Evolutionary conservation across 2,329 filamentous ascomycete genomes (phyloP), one percentile per base, ranked within the genome.

Genomic region (Venturia pyrina): DNA sequence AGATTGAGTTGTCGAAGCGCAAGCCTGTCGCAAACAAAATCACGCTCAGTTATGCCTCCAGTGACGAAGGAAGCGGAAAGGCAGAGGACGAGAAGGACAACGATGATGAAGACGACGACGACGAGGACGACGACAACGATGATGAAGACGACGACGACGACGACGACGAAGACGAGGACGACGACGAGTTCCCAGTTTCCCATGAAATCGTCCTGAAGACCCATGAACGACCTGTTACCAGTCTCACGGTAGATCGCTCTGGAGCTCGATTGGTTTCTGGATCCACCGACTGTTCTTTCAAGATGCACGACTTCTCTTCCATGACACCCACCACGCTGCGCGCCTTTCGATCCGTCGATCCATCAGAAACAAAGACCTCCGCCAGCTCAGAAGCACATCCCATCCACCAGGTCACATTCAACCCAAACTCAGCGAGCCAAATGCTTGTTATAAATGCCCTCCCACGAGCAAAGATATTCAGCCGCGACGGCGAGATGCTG

Each of bases 261-360:
- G 95, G 95, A 13, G 88, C 88, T 60, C 86, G 95, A 71, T 80
- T 99, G 73, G 87, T 93, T 61, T 95, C 91, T n/a, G 93, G 90
- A 28, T 97, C 93, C 5, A 89, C 89, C 68, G 95, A 99, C 77
- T 96, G 92, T 76, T 90, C 87, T 1, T 80, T 98, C 72, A 98
- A 97, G 74, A 82, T 99, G 21, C 92, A 97, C 78, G 93, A 99
- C 75, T 96, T 99, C 75, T 87, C 93, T 2, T 90, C 93, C 60
- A 96, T 99, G 89, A 97, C 93, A 0, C 91, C 93, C 1, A 95
- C 92, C 5, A 98, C 95, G 0, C 84, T 99, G 63, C 89, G 93
- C 71, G 91, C 95, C 0, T 99, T 99, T 82, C 92, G 91, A 73
- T 93, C 88, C 10, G 83, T 98, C 61, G 93, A 99, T 73, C 93